A percentile compares a stretch with the other conserved stretches of the same genome.
phyloP scores from a whole-genome alignment of 805 yeast genomes.

The Sugiyamaella americana region DNA sequence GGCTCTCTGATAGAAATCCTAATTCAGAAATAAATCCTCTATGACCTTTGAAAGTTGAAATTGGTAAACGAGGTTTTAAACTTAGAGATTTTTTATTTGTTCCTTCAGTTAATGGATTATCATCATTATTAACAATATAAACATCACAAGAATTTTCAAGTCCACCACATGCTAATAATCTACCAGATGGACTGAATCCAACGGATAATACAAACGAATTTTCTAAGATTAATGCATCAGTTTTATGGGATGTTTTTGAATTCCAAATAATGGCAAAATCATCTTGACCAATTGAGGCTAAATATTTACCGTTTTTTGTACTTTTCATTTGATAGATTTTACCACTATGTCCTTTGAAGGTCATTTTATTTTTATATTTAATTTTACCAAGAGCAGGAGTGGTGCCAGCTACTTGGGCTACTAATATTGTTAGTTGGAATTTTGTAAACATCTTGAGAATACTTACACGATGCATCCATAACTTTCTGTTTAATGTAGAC shows the following conservation, averaged over 20 bases:
- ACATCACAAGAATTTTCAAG: constrained; percentile 73
- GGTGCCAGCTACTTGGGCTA: no score
- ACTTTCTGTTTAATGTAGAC: no score
- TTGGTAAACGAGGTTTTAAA: constrained; percentile 18
- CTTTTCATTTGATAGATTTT: constrained; percentile 67
- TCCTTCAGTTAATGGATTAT: background rate
- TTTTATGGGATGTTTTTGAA: constrained; percentile 61
- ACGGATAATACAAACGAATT: constrained; percentile 77
- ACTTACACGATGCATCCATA: no score
- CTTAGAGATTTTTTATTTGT: background rate
- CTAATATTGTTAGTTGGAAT: no score
- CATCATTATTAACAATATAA: constrained; percentile 35
- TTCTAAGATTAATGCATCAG: constrained; percentile 62
- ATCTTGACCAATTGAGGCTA: constrained; percentile 78
- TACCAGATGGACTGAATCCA: constrained; percentile 62
- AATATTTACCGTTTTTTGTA: constrained; percentile 53
- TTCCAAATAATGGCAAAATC: constrained; percentile 86
- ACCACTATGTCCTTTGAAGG: constrained; percentile 58
- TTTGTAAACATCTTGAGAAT: no score
- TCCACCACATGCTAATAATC: constrained; percentile 73
- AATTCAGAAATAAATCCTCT: constrained; percentile 74
- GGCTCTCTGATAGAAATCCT: constrained; percentile 54
- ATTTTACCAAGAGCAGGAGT: background rate
- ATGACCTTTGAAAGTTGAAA: constrained; percentile 68
- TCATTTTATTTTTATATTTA: constrained; percentile 3